These are phyloP conservation scores for Vicia faba DNA, from an alignment of 306 rosid genomes.

Conservation along the genomic window DNA sequence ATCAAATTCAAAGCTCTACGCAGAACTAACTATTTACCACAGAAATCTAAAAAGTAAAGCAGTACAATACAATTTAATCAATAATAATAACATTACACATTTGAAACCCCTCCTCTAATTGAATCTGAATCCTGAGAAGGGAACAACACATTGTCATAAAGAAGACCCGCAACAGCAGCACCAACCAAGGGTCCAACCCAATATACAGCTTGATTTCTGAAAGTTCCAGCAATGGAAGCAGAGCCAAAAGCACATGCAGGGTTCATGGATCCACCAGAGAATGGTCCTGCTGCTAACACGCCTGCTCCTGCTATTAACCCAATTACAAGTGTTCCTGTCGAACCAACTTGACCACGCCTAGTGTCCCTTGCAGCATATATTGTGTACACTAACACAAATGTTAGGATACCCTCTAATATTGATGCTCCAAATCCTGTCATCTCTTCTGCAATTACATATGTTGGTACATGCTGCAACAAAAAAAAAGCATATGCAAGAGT, in stretches of 20 bases:
- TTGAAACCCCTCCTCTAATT: constrained; percentile 35
- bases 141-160: constrained; percentile 65
- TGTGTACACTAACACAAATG: constrained; percentile 74
- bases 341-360: constrained; percentile 55
- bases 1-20: not conserved
- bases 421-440: constrained; percentile 98
- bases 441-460: constrained; percentile 63
- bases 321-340: constrained; percentile 61
- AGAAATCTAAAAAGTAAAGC: not conserved
- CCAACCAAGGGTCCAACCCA: constrained; percentile 96
- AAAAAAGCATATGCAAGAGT: not conserved
- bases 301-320: constrained; percentile 70
- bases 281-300: constrained; percentile 73
- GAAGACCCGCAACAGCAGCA: constrained; percentile 69
- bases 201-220: constrained; percentile 88
- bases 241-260: constrained; percentile 93
- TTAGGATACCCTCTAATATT: constrained; percentile 68
- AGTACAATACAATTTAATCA: not conserved
- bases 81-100: constrained; percentile 34
- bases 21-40: not conserved
- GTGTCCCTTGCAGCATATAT: constrained; percentile 68
- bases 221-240: constrained; percentile 62
- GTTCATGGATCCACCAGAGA: constrained; percentile 88
- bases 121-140: constrained; percentile 46
- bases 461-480: constrained; percentile 63